A percentile compares a stretch with the other conserved stretches of the same genome.
These are phyloP conservation scores for Paramyrothecium roridum DNA, from an alignment of 2,329 filamentous ascomycete genomes.

Conservation along the genomic window DNA sequence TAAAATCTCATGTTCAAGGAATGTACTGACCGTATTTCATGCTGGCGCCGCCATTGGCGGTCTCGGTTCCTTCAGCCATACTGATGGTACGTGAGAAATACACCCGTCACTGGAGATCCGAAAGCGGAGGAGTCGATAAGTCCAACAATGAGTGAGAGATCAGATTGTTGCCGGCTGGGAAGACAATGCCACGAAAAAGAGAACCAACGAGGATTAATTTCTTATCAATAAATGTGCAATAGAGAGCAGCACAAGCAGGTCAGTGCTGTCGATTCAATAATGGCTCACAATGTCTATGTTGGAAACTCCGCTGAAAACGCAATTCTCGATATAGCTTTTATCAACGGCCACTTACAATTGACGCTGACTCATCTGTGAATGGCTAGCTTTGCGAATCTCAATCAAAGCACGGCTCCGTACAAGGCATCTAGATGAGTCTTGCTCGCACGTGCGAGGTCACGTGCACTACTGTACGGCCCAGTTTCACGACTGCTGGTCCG, in stretches of 20 bases:
- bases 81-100: background rate
- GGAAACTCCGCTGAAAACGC: too few relatives aligned
- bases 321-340: too few relatives aligned
- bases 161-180: background rate
- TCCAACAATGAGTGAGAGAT: background rate
- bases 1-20: background rate
- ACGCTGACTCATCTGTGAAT: background rate
- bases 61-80: constrained; percentile 17
- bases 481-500: background rate
- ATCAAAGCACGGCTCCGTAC: background rate
- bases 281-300: too few relatives aligned
- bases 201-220: too few relatives aligned
- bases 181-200: too few relatives aligned
- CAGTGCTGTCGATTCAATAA: too few relatives aligned
- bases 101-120: background rate
- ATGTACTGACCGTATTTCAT: constrained; percentile 19
- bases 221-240: too few relatives aligned
- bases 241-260: too few relatives aligned
- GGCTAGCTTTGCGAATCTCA: background rate
- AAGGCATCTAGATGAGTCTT: background rate
- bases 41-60: constrained; percentile 11
- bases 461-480: background rate
- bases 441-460: background rate
- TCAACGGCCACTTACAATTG: background rate
- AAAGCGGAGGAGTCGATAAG: constrained; percentile 1